A percentile compares a stretch with the other conserved stretches of the same genome.
phyloP scores from a whole-genome alignment of 1,284 basidiomycete genomes.

The Spongispora temasekensis region DNA sequence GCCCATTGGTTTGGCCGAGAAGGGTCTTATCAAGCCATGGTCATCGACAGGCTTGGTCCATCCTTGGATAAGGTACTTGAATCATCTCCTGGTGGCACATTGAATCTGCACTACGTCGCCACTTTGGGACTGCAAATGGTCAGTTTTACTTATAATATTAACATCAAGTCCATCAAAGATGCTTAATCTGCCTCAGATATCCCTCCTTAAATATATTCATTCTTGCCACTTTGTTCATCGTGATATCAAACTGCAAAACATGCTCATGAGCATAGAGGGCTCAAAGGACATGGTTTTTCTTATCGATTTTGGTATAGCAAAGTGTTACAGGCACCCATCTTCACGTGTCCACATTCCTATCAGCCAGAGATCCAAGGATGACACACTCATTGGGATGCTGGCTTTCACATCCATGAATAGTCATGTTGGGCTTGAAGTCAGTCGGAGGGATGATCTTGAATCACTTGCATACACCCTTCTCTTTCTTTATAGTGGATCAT shows the following conservation, averaged over 20 bases:
- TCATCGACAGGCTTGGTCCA: background rate
- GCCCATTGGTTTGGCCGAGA: background rate
- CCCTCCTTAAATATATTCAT: background rate
- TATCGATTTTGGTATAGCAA: background rate
- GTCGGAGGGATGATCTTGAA: background rate
- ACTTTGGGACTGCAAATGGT: too few species aligned
- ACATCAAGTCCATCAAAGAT: too few species aligned
- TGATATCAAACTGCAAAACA: too few species aligned
- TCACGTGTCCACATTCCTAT: background rate
- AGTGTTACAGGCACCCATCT: background rate
- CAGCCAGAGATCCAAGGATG: background rate
- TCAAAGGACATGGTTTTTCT: background rate
- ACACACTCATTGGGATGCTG: background rate
- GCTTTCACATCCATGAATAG: background rate
- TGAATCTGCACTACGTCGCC: too few species aligned
- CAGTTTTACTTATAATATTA: too few species aligned
- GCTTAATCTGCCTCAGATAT: too few species aligned
- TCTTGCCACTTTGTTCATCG: too few species aligned
- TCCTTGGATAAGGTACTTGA: too few species aligned
- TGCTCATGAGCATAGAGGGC: background rate
- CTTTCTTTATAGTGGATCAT: too few species aligned
- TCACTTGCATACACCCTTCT: too few species aligned
- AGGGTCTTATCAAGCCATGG: background rate
- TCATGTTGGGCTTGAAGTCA: background rate
- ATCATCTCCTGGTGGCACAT: too few species aligned